Conservation (phyloP, 164 flowering plant species). For the Kingdonia uniflora region DNA sequence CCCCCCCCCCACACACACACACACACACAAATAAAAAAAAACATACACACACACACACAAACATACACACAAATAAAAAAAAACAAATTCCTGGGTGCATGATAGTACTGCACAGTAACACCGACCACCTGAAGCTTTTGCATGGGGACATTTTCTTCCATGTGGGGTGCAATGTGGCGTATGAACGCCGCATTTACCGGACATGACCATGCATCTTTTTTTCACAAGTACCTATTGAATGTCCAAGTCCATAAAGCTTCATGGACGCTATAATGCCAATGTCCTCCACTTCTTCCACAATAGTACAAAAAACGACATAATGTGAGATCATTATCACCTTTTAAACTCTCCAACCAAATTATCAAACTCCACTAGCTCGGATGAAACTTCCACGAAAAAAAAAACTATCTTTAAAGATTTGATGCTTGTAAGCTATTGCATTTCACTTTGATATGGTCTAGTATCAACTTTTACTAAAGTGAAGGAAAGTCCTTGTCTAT, state of each 20-base stretch:
- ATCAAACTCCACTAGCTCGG: constrained; percentile 13
- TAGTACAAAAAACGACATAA: constrained; percentile 3
- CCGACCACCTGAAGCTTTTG: no score
- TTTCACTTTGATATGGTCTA: no score
- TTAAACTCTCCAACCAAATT: constrained; percentile 6
- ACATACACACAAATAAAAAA: no score
- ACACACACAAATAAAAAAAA: no score
- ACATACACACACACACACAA: no score
- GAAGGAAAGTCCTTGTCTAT: constrained; percentile 22
- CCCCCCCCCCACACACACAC: no score
- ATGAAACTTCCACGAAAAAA: background rate
- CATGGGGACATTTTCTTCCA: no score
- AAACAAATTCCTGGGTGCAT: no score
- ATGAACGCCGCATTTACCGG: constrained; percentile 2
- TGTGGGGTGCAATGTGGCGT: no score
- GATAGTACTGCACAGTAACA: no score
- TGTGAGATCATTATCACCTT: constrained; percentile 11
- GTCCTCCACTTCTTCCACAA: constrained; percentile 23
- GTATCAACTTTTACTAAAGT: background rate
- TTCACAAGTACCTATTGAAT: constrained; percentile 8
- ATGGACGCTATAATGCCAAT: constrained; percentile 13
- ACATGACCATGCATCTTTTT: constrained; percentile 19
- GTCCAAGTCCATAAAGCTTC: background rate
- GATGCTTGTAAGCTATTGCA: constrained; percentile 5
- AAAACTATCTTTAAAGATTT: constrained; percentile 8